Base-by-base conservation (phyloP, 768 basidiomycete genomes). In the Favolaschia claudopus region DNA sequence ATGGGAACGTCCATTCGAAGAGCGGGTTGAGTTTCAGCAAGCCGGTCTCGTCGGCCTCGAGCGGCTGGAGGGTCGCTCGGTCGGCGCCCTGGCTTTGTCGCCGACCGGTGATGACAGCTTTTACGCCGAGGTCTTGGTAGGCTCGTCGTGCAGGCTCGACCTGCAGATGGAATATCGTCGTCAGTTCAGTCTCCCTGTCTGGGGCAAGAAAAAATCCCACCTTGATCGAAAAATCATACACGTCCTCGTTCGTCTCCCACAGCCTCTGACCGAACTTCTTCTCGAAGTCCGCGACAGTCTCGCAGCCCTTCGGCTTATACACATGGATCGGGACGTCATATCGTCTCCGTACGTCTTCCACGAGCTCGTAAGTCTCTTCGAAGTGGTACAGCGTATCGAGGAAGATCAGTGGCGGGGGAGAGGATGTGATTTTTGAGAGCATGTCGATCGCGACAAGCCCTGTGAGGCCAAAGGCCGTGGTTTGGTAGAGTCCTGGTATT, bases 321-420 rank as follows among this genome's bases (percentile, higher is more conserved):
- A 92, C 85, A 70, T 89, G 83, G 5, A 98, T 78, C 4, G 83
- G 82, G 34, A 87, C 79, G n/a, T 79, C 78, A 72, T 99, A 99
- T 59, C 80, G 85, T 64, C 80, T 72, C 68, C 89, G 86, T 17
- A 95, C 92, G n/a, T 88, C 86, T 33, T 89, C 85, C 10, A 96
- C 90, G 40, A 99, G 88, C 55, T 88, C 87, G 68, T 97, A 89
- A 5, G 96, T 99, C 77, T 98, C 93, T 4, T 81, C 79, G 76
- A 99, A 99, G 77, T 99, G 97, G 71, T 98, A 95, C 14, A 99
- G 81, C 0, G 97, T 99, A 77, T 99, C 96, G 71, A 98, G 76
- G 78, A 99, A 99, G 77, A 99, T 95, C 19, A 98, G 83, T 1
- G 95, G 94, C 1, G 92, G 92, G 0, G 85, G 83, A 17, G 76